phyloP scores from a whole-genome alignment of 2,329 filamentous ascomycete species.

The Alternaria novae-zelandiae region DNA sequence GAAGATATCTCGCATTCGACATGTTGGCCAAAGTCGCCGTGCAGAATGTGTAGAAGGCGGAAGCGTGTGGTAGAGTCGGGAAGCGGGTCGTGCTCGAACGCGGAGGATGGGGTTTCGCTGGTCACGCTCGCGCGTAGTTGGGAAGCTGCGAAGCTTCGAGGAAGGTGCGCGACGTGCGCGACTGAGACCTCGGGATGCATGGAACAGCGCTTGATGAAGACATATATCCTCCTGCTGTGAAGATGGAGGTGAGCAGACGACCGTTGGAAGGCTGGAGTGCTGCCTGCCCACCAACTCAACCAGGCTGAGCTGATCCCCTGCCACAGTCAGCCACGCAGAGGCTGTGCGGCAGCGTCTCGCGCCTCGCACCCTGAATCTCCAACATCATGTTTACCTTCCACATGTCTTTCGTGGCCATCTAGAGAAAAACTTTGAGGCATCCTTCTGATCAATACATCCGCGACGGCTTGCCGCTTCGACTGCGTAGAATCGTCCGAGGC shows the following conservation, averaged over 20 bases:
- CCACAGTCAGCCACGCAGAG: background rate
- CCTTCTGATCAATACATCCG: background rate
- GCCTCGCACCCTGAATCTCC: background rate
- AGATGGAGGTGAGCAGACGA: too few species aligned
- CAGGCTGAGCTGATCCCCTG: background rate
- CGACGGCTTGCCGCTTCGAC: background rate
- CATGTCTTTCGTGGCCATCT: too few species aligned
- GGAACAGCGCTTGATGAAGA: too few species aligned
- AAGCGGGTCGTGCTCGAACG: conserved; percentile 4
- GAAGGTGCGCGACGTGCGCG: background rate
- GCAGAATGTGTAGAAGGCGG: background rate
- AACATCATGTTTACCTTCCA: background rate
- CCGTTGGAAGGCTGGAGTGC: background rate
- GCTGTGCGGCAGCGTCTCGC: background rate
- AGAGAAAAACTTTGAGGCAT: too few species aligned
- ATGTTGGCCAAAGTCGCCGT: background rate
- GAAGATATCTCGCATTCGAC: conserved; percentile 1
- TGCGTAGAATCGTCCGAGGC: background rate
- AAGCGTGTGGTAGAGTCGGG: background rate
- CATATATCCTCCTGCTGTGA: too few species aligned
- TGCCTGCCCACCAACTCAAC: background rate
- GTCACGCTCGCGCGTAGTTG: background rate
- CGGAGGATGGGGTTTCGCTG: background rate
- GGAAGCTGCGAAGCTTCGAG: background rate
- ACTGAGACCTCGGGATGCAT: too few species aligned